These are phyloP conservation scores for Exophiala calicioides DNA, from an alignment of 2,329 filamentous ascomycete species.

Conservation along the genomic window DNA sequence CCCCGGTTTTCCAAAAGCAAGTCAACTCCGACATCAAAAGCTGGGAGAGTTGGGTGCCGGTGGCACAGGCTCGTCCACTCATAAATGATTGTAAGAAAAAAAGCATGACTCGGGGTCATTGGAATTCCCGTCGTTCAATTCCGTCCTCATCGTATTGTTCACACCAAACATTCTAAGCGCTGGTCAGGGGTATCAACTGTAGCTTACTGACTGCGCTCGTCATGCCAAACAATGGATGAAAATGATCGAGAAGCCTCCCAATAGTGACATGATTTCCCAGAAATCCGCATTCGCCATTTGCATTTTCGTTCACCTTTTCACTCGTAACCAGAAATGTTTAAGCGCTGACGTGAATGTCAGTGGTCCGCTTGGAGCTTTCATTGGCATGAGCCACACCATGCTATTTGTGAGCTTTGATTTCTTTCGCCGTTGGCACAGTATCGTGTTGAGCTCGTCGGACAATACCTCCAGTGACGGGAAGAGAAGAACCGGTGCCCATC, in stretches of 20 bases:
- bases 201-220: conserved; percentile 9
- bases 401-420: conserved; percentile 23
- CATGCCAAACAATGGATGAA: conserved; percentile 5
- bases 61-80: conserved; percentile 6
- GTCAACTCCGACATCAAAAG: too few relatives aligned
- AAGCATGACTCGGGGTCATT: conserved; percentile 7
- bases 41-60: background rate
- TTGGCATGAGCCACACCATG: conserved; percentile 27
- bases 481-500: conserved; percentile 69
- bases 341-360: conserved; percentile 18
- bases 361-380: conserved; percentile 23
- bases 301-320: conserved; percentile 2
- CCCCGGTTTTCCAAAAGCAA: too few relatives aligned
- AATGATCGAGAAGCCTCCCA: conserved; percentile 15
- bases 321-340: conserved; percentile 1
- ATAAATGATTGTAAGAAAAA: conserved; percentile 21
- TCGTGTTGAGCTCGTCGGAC: conserved; percentile 70
- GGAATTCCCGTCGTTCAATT: conserved; percentile 3
- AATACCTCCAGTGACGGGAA: conserved; percentile 91
- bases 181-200: conserved; percentile 12
- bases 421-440: conserved; percentile 37
- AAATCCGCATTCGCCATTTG: too few relatives aligned
- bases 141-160: conserved; percentile 3
- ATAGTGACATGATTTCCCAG: background rate
- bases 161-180: conserved; percentile 12